A percentile compares a stretch with the other conserved stretches of the same genome.
These are phyloP conservation scores for Boechera retrofracta DNA, from an alignment of 345 rosid species.

Conservation along the genomic window DNA sequence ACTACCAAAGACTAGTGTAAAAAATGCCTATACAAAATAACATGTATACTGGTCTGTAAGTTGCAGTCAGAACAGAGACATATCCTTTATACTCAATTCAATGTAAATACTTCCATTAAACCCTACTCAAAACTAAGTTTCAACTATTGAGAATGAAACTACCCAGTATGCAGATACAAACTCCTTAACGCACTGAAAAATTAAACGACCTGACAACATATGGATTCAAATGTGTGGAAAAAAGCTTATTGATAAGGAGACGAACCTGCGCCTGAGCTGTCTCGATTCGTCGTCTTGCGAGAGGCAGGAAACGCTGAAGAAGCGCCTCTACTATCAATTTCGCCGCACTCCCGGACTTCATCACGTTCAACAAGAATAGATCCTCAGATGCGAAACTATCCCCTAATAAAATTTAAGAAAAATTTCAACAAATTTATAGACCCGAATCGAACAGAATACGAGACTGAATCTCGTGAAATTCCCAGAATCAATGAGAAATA, in stretches of 20 bases:
- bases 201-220: neutral
- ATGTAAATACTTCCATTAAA: slow-evolving; percentile 22
- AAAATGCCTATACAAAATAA: neutral
- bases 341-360: slow-evolving; percentile 96
- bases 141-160: slow-evolving; percentile 22
- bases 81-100: slow-evolving; percentile 16
- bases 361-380: slow-evolving; percentile 42
- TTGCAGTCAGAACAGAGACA: slow-evolving; percentile 4
- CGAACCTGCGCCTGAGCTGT: slow-evolving; percentile 97
- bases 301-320: slow-evolving; percentile 95
- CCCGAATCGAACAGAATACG: slow-evolving; percentile 21
- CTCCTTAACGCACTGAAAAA: neutral
- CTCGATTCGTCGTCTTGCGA: slow-evolving; percentile 94
- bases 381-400: slow-evolving; percentile 24
- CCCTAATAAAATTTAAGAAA: neutral
- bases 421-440: slow-evolving; percentile 16
- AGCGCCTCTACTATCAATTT: slow-evolving; percentile 94
- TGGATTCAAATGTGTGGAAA: slow-evolving; percentile 26
- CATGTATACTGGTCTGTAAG: neutral
- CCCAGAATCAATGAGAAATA: slow-evolving; percentile 22
- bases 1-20: slow-evolving; percentile 17
- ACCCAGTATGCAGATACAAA: slow-evolving; percentile 13
- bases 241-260: slow-evolving; percentile 32
- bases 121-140: slow-evolving; percentile 16
- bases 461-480: slow-evolving; percentile 34